Evolutionary conservation across 129 eudicot genomes (phyloP).

Genomic region (Tagetes patula): DNA sequence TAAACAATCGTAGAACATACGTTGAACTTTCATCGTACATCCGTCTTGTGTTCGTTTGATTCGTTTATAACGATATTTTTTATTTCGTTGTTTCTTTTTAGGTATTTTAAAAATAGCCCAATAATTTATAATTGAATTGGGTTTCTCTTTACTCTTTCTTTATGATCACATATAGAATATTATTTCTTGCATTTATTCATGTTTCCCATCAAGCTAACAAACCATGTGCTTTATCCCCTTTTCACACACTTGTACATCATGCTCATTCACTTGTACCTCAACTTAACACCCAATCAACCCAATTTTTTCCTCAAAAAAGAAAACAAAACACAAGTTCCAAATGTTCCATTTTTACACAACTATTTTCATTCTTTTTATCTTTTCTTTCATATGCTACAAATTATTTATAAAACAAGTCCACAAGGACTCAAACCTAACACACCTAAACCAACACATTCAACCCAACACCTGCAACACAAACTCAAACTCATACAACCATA

Average conservation of each 20-base stretch:
- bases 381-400: slow-evolving; percentile 43
- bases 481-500: slow-evolving; percentile 22
- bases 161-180: slow-evolving; percentile 24
- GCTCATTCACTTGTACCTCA: background rate
- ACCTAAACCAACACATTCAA: slow-evolving; percentile 14
- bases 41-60: no score
- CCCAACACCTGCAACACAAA: slow-evolving; percentile 28
- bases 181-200: slow-evolving; percentile 13
- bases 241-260: background rate
- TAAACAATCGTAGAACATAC: background rate
- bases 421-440: slow-evolving; percentile 30
- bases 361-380: slow-evolving; percentile 23
- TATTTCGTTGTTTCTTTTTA: slow-evolving; percentile 19
- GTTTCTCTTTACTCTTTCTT: slow-evolving; percentile 19
- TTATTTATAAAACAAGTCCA: slow-evolving; percentile 76
- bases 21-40: no score
- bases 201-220: slow-evolving; percentile 14
- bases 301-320: background rate
- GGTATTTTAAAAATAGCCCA: slow-evolving; percentile 13
- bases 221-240: slow-evolving; percentile 7
- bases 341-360: slow-evolving; percentile 41
- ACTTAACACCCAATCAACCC: background rate
- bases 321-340: slow-evolving; percentile 17
- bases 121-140: background rate
- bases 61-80: background rate